Evolutionary conservation across 2,329 filamentous ascomycete genomes (phyloP).

Genomic region (Cladophialophora chaetospira): DNA sequence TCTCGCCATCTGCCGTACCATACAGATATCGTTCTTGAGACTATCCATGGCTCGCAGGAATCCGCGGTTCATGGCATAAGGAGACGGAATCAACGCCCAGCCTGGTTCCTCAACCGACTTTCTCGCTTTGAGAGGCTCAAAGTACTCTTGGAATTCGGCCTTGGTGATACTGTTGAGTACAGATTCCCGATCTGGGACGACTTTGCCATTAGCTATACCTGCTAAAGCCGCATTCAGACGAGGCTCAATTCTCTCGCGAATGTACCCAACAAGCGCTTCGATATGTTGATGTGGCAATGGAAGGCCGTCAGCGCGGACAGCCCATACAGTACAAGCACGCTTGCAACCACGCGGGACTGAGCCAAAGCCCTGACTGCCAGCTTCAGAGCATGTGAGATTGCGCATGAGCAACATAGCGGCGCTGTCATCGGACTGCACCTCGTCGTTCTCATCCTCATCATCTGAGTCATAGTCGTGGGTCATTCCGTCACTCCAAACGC

Average conservation of each 20-base stretch:
- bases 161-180: slow-evolving; percentile 11
- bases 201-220: neutral
- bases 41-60: no score
- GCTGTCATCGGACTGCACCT: neutral
- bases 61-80: neutral
- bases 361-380: neutral
- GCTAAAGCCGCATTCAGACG: neutral
- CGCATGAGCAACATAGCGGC: neutral
- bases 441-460: no score
- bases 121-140: neutral
- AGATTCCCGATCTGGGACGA: slow-evolving; percentile 3
- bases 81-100: neutral
- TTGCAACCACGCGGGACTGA: neutral
- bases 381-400: neutral
- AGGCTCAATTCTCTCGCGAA: slow-evolving; percentile 10
- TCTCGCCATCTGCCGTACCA: no score
- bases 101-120: neutral
- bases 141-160: slow-evolving; percentile 9
- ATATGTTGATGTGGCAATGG: slow-evolving; percentile 7
- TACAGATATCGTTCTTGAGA: no score
- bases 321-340: neutral
- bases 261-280: slow-evolving; percentile 12
- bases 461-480: no score
- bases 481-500: no score
- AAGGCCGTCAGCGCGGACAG: slow-evolving; percentile 2